Conservation (phyloP, 1,139 yeast genomes). For the Casaregolazyma suthepensis region DNA sequence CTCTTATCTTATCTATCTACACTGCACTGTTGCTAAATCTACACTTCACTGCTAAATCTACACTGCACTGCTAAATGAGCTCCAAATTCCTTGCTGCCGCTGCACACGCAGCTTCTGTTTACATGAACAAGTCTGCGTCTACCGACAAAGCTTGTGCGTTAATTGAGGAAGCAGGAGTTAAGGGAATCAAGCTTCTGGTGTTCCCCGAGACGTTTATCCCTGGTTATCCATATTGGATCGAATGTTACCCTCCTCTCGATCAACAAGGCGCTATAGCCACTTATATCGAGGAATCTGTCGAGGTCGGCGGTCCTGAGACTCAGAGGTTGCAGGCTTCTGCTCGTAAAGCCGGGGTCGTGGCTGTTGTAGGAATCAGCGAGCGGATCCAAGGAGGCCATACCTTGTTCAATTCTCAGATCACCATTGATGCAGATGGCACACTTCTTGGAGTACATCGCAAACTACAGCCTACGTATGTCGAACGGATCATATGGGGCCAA, state of each 20-base stretch:
- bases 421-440: constrained; percentile 18
- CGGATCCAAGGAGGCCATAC: constrained; percentile 18
- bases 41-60: too few species aligned
- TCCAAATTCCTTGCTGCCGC: constrained; percentile 14
- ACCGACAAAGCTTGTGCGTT: constrained; percentile 14
- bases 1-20: not conserved
- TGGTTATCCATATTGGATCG: constrained; percentile 27
- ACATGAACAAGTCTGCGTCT: constrained; percentile 22
- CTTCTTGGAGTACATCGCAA: constrained; percentile 20
- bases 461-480: constrained; percentile 20
- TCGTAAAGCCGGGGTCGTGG: constrained; percentile 15
- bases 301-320: constrained; percentile 22
- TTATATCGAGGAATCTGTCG: constrained; percentile 17
- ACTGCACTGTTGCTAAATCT: not conserved
- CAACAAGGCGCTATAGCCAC: constrained; percentile 19
- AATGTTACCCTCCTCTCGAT: constrained; percentile 21
- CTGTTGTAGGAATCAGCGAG: constrained; percentile 20
- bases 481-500: constrained; percentile 20
- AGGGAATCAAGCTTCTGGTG: constrained; percentile 26
- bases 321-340: constrained; percentile 12
- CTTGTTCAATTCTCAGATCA: constrained; percentile 20
- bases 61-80: not conserved
- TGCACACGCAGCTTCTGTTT: constrained; percentile 19
- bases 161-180: constrained; percentile 20
- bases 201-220: constrained; percentile 27